Base-by-base conservation (phyloP, 345 rosid genomes). In the Sapria himalayana region DNA sequence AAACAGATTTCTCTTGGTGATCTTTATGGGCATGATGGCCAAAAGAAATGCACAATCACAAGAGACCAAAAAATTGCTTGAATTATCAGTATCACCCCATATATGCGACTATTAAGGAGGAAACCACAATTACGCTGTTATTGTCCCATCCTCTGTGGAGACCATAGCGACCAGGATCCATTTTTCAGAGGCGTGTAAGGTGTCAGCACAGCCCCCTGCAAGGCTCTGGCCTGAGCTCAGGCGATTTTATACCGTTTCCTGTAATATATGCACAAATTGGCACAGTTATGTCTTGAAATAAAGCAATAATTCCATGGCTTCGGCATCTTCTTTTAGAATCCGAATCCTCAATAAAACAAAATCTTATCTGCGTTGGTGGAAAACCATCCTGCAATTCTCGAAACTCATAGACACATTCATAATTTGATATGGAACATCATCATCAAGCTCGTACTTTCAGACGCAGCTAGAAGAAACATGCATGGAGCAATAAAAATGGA, bases 111-210 rank as follows among this genome's bases (percentile, higher is more conserved):
- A 62, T 70, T 68, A 81, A 76, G 84, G 75, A 77, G 92, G 67
- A 89, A 79, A 79, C 98, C 98, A 66, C 95, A 79, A 89, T 89
- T 89, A 89, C 98, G 81, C 93, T 89, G 98, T 75, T 82, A 69
- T 76, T 76, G 65, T 89, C 95, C 98, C 98, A 79, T 71, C 84
- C 93, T 76, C 73, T 93, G 59, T 70, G 93, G 45, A 58, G 74
- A 67, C 75, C 66, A 59, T 62, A 71, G 68, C 84, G 84, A 71
- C 67, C 70, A 43, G 86, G 92, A 65, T 85, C 76, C 98, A 76
- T n/a, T 74, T 62, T 69, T 70, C 47, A n/a, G n/a, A n/a, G n/a
- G n/a, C 34, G 56, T 46, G 58, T 48, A 63, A 51, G 24, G 46
- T 7, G 37, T 49, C 60, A 41, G 64, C 47, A 33, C 61, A 57